Percentiles rank a stretch among this genome's conserved stretches.
phyloP scores from a whole-genome alignment of 371 early-diverging fungal genomes.

The Mucor piriformis region DNA sequence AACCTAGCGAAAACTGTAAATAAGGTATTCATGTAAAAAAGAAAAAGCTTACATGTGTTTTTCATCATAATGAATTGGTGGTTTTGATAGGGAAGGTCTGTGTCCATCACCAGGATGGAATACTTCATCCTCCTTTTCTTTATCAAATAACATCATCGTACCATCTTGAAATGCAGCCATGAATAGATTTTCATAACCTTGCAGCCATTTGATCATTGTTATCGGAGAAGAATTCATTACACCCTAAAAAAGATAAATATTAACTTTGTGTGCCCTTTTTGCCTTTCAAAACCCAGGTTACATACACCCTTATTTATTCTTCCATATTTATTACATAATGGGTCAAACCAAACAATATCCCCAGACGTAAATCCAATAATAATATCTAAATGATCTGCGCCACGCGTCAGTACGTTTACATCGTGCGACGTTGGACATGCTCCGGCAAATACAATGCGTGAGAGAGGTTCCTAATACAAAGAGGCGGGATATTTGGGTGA shows the following conservation, averaged over 20 bases:
- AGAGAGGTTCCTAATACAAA: conserved; percentile 71
- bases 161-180: conserved; percentile 85
- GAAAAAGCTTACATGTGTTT: conserved; percentile 11
- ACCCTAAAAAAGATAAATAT: conserved; percentile 59
- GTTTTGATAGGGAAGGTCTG: neutral
- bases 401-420: conserved; percentile 79
- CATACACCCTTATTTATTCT: conserved; percentile 55
- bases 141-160: conserved; percentile 82
- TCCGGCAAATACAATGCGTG: conserved; percentile 77
- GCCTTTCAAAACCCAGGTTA: no score
- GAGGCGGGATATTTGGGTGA: neutral
- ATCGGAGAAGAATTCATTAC: conserved; percentile 72
- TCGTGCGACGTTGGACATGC: conserved; percentile 89
- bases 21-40: no score
- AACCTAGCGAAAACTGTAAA: conserved; percentile 42
- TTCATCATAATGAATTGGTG: neutral
- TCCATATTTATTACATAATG: conserved; percentile 74
- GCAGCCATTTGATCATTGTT: conserved; percentile 89
- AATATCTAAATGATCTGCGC: conserved; percentile 73
- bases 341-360: conserved; percentile 86
- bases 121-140: conserved; percentile 79
- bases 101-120: conserved; percentile 38
- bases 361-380: conserved; percentile 87
- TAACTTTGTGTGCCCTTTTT: no score
- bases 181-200: conserved; percentile 83